phyloP scores from a whole-genome alignment of 208 protist genomes.

The Trypanosoma congolense region DNA sequence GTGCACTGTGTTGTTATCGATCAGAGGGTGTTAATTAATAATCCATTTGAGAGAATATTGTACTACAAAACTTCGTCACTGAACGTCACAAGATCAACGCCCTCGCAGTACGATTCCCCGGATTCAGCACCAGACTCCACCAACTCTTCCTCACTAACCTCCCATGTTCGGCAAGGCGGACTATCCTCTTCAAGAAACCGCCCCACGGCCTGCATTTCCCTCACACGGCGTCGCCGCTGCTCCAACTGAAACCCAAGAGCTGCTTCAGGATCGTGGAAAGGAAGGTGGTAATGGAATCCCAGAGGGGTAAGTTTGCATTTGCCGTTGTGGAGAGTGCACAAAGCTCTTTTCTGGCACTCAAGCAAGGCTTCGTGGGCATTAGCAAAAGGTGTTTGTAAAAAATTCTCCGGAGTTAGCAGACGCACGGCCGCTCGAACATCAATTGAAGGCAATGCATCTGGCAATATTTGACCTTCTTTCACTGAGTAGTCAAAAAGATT shows the following conservation, averaged over 20 bases:
- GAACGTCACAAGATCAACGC: too few relatives aligned
- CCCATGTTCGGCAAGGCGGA: too few relatives aligned
- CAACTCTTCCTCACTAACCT: not conserved
- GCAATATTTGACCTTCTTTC: slow-evolving; percentile 45
- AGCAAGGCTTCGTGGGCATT: slow-evolving; percentile 43
- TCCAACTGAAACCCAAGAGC: slow-evolving; percentile 46
- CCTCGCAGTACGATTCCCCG: slow-evolving; percentile 6
- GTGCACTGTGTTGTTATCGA: too few relatives aligned
- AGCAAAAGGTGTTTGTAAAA: slow-evolving; percentile 31
- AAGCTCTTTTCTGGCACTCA: slow-evolving; percentile 28
- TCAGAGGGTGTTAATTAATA: too few relatives aligned
- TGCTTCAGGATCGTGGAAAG: slow-evolving; percentile 59
- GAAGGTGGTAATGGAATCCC: slow-evolving; percentile 79
- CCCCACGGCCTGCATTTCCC: slow-evolving; percentile 6
- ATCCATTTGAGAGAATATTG: too few relatives aligned
- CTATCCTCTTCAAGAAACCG: too few relatives aligned
- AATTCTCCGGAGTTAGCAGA: slow-evolving; percentile 22
- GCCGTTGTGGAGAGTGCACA: slow-evolving; percentile 36
- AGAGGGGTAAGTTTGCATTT: slow-evolving; percentile 55
- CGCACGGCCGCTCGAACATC: slow-evolving; percentile 27
- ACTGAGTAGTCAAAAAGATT: slow-evolving; percentile 76
- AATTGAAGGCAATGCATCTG: slow-evolving; percentile 39
- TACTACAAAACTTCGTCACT: too few relatives aligned
- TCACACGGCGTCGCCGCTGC: slow-evolving; percentile 3
- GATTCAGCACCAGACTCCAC: slow-evolving; percentile 10